Base-by-base conservation (phyloP, 202 grass and related monocot species). In the Zizania palustris region DNA sequence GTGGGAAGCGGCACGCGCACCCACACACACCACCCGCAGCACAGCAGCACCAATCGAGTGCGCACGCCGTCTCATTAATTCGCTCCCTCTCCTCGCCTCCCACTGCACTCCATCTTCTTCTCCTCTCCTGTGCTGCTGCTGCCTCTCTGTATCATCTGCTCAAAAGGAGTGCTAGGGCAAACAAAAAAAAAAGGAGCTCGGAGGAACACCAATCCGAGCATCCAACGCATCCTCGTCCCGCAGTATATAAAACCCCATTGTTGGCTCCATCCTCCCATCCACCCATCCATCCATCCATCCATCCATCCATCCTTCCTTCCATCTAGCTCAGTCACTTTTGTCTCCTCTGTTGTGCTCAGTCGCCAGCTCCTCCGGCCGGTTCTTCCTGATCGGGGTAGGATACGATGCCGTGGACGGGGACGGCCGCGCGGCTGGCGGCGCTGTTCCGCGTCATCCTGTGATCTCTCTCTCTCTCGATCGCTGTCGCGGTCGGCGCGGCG, bases 361-460 rank as follows among this genome's bases (percentile, higher is more conserved):
- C 61, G 10, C 37, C 61, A n/a, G 34, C 7, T 10, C 13, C n/a
- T n/a, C n/a, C n/a, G n/a, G n/a, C n/a, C 16, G 7, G 18, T n/a
- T 19, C 16, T 8, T 3, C 36, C 7, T 9, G 14, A 63, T 16
- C 9, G 51, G 15, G 48, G 3, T 40, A 81, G 20, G 41, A 89
- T 40, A 81, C 16, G 41, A 89, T 73, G 82, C 73, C 61, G 60
- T 82, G 78, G 82, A 37, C 37, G 45, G 58, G 61, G 42, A 46
- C 55, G 42, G 34, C 46, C 71, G 65, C 69, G 20, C 67, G 45
- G 20, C 69, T 65, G 75, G 34, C 53, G 16, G 69, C 84, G 62
- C 85, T 83, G 72, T 93, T 82, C 69, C 83, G 69, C 50, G 78
- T 90, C 19, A 73, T 85, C 62, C 87, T 83, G 84, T 88, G 80